These are phyloP conservation scores for Warburgia ugandensis DNA, from an alignment of 164 flowering plant species.

Conservation along the genomic window DNA sequence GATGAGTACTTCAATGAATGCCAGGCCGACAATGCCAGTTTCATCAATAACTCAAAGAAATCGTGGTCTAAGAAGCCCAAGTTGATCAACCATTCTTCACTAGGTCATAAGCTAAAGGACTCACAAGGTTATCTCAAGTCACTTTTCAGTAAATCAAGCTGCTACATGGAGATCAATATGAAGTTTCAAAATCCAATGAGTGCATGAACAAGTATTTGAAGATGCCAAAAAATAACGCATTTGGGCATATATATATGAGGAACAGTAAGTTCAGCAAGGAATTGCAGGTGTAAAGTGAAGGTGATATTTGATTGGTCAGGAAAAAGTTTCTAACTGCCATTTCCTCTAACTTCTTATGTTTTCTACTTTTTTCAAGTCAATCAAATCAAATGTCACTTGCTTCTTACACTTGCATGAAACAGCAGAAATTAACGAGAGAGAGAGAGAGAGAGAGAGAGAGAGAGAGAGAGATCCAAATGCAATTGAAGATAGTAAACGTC, in stretches of 20 bases:
- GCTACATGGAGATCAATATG: conserved; percentile 18
- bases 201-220: conserved; percentile 34
- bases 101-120: conserved; percentile 52
- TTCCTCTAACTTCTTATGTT: too few relatives aligned
- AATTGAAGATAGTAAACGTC: conserved; percentile 23
- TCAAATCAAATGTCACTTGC: too few relatives aligned
- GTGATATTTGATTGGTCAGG: too few relatives aligned
- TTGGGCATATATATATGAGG: conserved; percentile 31
- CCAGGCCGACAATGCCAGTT: conserved; percentile 20
- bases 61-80: conserved; percentile 56
- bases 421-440: too few relatives aligned
- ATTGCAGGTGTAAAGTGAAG: too few relatives aligned
- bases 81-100: conserved; percentile 36
- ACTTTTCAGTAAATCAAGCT: conserved; percentile 49
- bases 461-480: conserved; percentile 22
- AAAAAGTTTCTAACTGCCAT: too few relatives aligned
- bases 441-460: too few relatives aligned
- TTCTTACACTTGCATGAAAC: too few relatives aligned
- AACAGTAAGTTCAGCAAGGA: too few relatives aligned
- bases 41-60: conserved; percentile 28
- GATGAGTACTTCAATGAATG: conserved; percentile 60
- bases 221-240: conserved; percentile 32
- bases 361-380: too few relatives aligned
- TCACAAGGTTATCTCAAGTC: conserved; percentile 58
- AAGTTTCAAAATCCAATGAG: conserved; percentile 21